Percentiles rank a stretch among this genome's conserved stretches.
Conservation (phyloP, 2,329 filamentous ascomycete genomes). For the Parastagonospora nodorum region DNA sequence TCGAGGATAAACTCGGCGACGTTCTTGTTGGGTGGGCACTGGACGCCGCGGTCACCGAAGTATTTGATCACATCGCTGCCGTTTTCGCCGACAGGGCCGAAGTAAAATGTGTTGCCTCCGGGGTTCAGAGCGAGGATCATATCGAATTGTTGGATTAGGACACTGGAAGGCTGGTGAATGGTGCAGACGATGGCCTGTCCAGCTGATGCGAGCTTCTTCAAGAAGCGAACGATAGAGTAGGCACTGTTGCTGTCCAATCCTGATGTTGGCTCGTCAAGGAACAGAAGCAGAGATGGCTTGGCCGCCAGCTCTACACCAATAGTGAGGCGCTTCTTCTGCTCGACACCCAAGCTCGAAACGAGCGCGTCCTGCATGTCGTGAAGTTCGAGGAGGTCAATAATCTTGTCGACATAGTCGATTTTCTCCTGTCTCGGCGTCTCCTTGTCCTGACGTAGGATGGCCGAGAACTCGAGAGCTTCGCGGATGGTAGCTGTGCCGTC, state of each 20-base stretch:
- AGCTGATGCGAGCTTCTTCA: constrained; percentile 69
- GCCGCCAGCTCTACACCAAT: constrained; percentile 70
- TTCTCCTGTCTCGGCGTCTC: constrained; percentile 63
- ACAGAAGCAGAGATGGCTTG: constrained; percentile 69
- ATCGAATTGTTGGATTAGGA: constrained; percentile 74
- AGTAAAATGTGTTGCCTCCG: constrained; percentile 74
- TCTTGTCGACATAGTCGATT: constrained; percentile 68
- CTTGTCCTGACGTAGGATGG: constrained; percentile 65
- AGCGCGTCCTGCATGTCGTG: constrained; percentile 70
- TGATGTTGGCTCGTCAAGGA: constrained; percentile 74
- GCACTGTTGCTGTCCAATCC: constrained; percentile 73
- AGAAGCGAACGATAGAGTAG: constrained; percentile 69
- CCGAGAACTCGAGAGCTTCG: constrained; percentile 72
- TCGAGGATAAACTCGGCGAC: constrained; percentile 70
- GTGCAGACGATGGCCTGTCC: constrained; percentile 76
- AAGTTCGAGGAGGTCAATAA: constrained; percentile 69
- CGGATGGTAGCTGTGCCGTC: constrained; percentile 69
- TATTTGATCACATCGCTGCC: constrained; percentile 69
- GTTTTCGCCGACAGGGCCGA: constrained; percentile 71
- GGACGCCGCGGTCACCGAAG: constrained; percentile 68
- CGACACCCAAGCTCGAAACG: constrained; percentile 67
- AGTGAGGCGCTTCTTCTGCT: constrained; percentile 73
- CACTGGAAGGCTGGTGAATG: constrained; percentile 73
- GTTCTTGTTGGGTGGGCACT: constrained; percentile 69
- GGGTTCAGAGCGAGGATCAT: constrained; percentile 73